phyloP scores from a whole-genome alignment of 495 filamentous ascomycete genomes.

The Diplogelasinospora grovesii region DNA sequence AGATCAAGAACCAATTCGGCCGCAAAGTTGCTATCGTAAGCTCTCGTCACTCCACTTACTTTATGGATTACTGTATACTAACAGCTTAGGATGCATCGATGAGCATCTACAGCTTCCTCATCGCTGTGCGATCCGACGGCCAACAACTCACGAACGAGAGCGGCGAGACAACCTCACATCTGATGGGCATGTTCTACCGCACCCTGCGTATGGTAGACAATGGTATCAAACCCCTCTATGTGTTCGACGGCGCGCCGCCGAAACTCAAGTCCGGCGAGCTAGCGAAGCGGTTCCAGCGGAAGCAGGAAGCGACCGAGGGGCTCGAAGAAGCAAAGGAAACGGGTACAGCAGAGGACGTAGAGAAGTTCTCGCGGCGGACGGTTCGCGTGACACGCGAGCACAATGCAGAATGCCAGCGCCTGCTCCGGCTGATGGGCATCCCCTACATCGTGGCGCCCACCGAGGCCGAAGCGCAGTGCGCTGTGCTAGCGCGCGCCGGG shows the following conservation, averaged over 20 bases:
- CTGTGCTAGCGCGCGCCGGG: conserved; percentile 78
- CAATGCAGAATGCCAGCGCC: conserved; percentile 84
- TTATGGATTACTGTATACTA: conserved; percentile 4
- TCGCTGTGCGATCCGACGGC: conserved; percentile 92
- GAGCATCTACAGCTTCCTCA: conserved; percentile 98
- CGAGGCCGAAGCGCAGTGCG: conserved; percentile 95
- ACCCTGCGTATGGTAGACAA: conserved; percentile 97
- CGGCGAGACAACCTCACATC: conserved; percentile 92
- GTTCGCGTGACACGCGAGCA: conserved; percentile 95
- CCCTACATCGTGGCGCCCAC: conserved; percentile 93
- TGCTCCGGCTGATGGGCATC: conserved; percentile 91
- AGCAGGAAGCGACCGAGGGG: conserved; percentile 78
- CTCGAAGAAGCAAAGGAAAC: conserved; percentile 96
- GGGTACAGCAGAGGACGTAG: conserved; percentile 91
- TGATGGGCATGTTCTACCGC: conserved; percentile 99
- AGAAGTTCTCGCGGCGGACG: conserved; percentile 93
- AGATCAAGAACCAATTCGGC: conserved; percentile 98
- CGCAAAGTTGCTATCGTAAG: conserved; percentile 93
- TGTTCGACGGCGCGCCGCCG: conserved; percentile 93
- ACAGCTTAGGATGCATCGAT: conserved; percentile 84
- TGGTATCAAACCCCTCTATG: conserved; percentile 95
- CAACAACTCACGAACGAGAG: conserved; percentile 90
- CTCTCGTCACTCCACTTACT: conserved; percentile 12
- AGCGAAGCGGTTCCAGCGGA: conserved; percentile 87
- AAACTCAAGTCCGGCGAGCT: conserved; percentile 96